Evolutionary conservation across 768 basidiomycete species (phyloP), one percentile per base, ranked within the genome.

Genomic region (Trametes maxima): DNA sequence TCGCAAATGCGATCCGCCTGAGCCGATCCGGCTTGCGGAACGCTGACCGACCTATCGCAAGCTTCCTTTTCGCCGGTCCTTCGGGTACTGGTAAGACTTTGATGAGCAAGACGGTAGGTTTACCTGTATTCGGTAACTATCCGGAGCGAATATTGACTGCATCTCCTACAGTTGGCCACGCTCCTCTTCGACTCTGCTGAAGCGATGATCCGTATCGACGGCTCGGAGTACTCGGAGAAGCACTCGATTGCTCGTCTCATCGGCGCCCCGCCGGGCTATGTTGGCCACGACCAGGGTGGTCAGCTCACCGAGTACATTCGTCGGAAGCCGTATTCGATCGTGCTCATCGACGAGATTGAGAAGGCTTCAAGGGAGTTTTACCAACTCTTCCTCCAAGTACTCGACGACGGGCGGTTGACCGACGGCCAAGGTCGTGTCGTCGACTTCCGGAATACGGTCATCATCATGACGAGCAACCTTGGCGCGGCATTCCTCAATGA

Each of bases 11-110:
- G 2, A 91, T 98, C 66, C 85, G 96, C 47, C 76, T 98, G 44
- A 95, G 94, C 24, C 84, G 96, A 51, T 94, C 92, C 67, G 96
- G 96, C n/a, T 79, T 99, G n/a, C 82, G 90, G 44, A 93, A 95
- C 71, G 84, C 91, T 35, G 81, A 88, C 47, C 78, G 94, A 50
- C 96, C 96, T 5, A 89, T 97, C 59, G 95, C 96, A 0, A 92
- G 89, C 68, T 97, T 97, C 79, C 76, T 98, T 56, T 90, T 97
- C 83, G 88, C 88, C 7, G 92, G 92, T n/a, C 92, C 93, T 35
- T 90, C 90, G 5, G 94, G 94, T 22, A 95, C 92, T 4, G 92
- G 92, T 43, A 94, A 98, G 78, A 96, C 94, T 0, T 79, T 94
- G 62, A 79, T 97, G 64, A 88, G 88, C 46, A 98, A 97, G 77